phyloP scores from a whole-genome alignment of 108 stramenopile species.

The Discostella stelligeroides region DNA sequence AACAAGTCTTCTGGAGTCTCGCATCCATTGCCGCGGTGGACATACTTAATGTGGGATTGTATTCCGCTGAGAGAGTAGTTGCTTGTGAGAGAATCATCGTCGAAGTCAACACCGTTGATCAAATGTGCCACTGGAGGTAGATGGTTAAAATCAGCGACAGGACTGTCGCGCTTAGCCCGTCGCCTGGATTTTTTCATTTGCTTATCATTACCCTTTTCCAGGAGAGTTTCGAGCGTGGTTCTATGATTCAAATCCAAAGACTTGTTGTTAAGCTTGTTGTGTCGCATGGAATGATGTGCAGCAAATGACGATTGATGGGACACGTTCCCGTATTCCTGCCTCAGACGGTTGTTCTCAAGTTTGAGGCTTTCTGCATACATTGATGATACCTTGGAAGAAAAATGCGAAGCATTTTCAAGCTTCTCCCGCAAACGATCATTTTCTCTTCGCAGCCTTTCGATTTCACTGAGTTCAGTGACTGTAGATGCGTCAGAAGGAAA shows the following conservation, averaged over 20 bases:
- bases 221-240: slow-evolving; percentile 1
- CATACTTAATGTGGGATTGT: not conserved
- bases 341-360: slow-evolving; percentile 19
- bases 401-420: slow-evolving; percentile 21
- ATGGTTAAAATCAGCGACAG: slow-evolving; percentile 5
- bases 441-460: slow-evolving; percentile 38
- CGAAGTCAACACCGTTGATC: slow-evolving; percentile 40
- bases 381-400: slow-evolving; percentile 19
- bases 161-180: not conserved
- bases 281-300: not conserved
- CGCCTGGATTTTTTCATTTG: not conserved
- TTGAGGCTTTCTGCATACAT: slow-evolving; percentile 18
- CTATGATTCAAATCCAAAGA: not conserved
- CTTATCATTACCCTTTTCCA: not conserved
- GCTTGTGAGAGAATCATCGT: slow-evolving; percentile 39
- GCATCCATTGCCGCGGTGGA: not conserved
- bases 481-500: slow-evolving; percentile 1
- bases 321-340: not conserved
- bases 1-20: not conserved
- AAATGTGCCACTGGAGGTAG: slow-evolving; percentile 14
- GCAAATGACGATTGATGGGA: slow-evolving; percentile 8
- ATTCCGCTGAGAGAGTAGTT: slow-evolving; percentile 2
- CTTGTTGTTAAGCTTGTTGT: not conserved
- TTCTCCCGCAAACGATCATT: slow-evolving; percentile 33
- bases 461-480: slow-evolving; percentile 34